Percentiles rank a stretch among this genome's conserved stretches.
Evolutionary conservation across 306 rosid species (phyloP).

Genomic region (Ceratonia siliqua): DNA sequence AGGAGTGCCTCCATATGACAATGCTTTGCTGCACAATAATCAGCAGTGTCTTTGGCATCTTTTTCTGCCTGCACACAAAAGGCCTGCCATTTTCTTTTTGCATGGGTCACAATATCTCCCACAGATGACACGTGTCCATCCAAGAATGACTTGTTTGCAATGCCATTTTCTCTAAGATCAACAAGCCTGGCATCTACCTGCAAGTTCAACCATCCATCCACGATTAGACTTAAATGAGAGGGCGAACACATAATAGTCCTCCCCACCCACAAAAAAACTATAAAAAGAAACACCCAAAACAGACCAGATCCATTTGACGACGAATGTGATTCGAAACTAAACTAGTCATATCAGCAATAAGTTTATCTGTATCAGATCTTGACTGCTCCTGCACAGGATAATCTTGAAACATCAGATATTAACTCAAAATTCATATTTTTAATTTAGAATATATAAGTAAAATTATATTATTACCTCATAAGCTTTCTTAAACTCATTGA

Average conservation of each 20-base stretch:
- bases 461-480: conserved; percentile 43
- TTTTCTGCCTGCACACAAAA: conserved; percentile 51
- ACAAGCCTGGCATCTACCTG: conserved; percentile 62
- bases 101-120: conserved; percentile 53
- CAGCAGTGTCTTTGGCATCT: conserved; percentile 54
- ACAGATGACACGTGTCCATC: conserved; percentile 55
- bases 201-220: conserved; percentile 17
- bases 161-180: conserved; percentile 53
- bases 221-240: too few species aligned
- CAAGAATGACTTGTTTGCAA: conserved; percentile 55
- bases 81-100: conserved; percentile 65
- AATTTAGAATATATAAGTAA: not conserved
- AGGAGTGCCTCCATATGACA: conserved; percentile 62
- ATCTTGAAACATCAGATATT: conserved; percentile 14
- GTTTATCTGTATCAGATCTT: conserved; percentile 59
- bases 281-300: not conserved
- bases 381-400: conserved; percentile 54
- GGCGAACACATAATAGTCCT: not conserved
- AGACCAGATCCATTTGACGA: conserved; percentile 62
- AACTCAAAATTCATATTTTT: too few species aligned
- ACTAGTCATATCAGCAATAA: conserved; percentile 56
- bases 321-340: conserved; percentile 51
- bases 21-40: conserved; percentile 65
- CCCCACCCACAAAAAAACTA: not conserved
- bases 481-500: conserved; percentile 58